phyloP scores from a whole-genome alignment of 129 eudicot genomes.

The Helianthus tuberosus region DNA sequence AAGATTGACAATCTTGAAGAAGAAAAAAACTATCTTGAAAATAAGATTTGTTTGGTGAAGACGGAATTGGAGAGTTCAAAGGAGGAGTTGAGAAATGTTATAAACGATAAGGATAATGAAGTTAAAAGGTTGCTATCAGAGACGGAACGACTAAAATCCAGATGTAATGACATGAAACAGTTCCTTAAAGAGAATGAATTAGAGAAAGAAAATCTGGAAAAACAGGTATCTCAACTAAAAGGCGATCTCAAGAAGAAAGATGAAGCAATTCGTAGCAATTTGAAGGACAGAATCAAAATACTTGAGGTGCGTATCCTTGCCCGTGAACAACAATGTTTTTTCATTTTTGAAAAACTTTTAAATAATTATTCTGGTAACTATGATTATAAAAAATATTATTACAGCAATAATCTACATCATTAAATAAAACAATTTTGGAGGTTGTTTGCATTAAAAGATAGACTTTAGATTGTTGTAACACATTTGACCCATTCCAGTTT shows the following conservation, averaged over 20 bases:
- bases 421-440: not conserved
- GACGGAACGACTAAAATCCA: constrained; percentile 52
- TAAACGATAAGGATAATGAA: constrained; percentile 51
- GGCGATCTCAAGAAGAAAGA: constrained; percentile 74
- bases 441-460: not conserved
- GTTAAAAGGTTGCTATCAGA: constrained; percentile 51
- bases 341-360: not conserved
- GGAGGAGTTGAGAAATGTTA: constrained; percentile 35
- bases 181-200: constrained; percentile 46
- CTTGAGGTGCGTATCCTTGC: constrained; percentile 67
- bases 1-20: constrained; percentile 50
- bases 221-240: constrained; percentile 60
- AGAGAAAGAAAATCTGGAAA: constrained; percentile 66
- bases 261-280: constrained; percentile 50
- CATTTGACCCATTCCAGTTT: not conserved
- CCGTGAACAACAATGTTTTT: not conserved
- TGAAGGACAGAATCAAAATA: constrained; percentile 72
- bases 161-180: constrained; percentile 51
- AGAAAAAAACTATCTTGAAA: constrained; percentile 50
- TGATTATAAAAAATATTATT: not conserved
- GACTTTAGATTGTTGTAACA: not conserved
- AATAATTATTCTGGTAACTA: not conserved
- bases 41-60: constrained; percentile 31
- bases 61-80: constrained; percentile 46
- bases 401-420: not conserved